Base-by-base conservation (phyloP, 768 basidiomycete genomes). In the Thelephora ganbajun region DNA sequence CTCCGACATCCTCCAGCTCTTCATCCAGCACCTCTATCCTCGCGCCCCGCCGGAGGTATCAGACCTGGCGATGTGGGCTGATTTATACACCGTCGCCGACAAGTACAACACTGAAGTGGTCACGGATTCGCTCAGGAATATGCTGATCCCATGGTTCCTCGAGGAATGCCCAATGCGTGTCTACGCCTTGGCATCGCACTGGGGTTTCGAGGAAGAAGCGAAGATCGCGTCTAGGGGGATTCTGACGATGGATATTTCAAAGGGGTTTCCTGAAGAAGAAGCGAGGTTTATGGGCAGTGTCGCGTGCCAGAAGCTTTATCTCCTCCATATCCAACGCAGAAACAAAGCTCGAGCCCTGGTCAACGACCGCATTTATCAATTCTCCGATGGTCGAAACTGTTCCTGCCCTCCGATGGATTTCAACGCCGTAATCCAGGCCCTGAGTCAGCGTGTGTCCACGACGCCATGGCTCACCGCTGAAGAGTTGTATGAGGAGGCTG, bases 1-100 rank as follows among this genome's bases (percentile, higher is more conserved):
- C 35, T 36, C 39, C 1, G 18, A 33, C 9, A 54, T 49, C 4
- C 23, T 59, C 22, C 51, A 57, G 1, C 6, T 22, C 6, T 49
- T 61, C 35, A 53, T 60, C 12, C 51, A 51, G 1, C 34, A 53
- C 33, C 46, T 49, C 43, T 60, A 60, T 41, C 59, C 59, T 19
- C 19, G 23, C 22, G 4, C 19, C 6, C 33, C 23, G 2, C 48
- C 49, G 11, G 2, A 33, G 6, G 39, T 53, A 19, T n/a, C n/a
- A 20, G 14, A 26, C 14, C 35, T 23, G 20, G 34, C 30, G 3
- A 19, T 12, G 30, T 20, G 44, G 11, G 35, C 20, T 35, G 19
- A 5, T 11, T 18, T 57, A 30, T 23, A 53, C 7, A 50, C 44
- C 11, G 56, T 48, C 3, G 56, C 56, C 14, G 43, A 48, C 42